Base-by-base conservation (phyloP, 1,139 yeast genomes). In the Debaryomycetaceae sp. region DNA sequence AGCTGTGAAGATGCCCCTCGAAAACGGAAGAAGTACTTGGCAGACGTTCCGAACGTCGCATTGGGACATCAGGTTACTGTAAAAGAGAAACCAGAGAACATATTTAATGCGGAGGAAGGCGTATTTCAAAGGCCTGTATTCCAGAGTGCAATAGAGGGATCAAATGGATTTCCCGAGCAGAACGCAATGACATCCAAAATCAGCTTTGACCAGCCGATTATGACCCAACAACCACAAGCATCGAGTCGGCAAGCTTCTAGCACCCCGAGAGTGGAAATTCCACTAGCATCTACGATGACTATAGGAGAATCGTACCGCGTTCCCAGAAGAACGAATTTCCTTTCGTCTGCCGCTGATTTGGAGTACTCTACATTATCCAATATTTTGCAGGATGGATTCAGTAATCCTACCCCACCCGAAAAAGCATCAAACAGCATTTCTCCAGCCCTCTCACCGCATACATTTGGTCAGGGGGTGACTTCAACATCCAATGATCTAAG, bases 1-100 rank as follows among this genome's bases (percentile, higher is more conserved):
- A 73, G 87, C 0, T 91, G 99, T 66, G 81, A 82, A 41, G 97
- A 91, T 68, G 97, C 97, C 5, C 95, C 95, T 1, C 69, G 98
- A 42, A 91, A 91, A 66, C 74, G 80, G 53, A 88, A 89, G 61
- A 91, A 91, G 60, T 91, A 91, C 55, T 65, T 91, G 43, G 73
- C 75, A 31, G 89, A 81, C 51, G 76, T 78, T 0, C 80, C 84
- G 6, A 51, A 55, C 22, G 50, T 49, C 8, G 54, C 51, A 22
- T 46, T 47, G 27, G 11, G 31, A 7, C 8, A 27, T 27, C 31
- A 27, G 31, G 3, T 27, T 27, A 27, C 31, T 7, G 31, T 11
- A 11, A 11, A 27, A 8, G 4, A 27, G 11, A 27, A 27, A 2
- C 11, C 31, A 8, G 31, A 27, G 11, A 11, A 27, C 31, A 27